Percentiles rank a stretch among this genome's conserved stretches.
phyloP scores from a whole-genome alignment of 179 eudicot species.

The Sideroxylon spinosum region DNA sequence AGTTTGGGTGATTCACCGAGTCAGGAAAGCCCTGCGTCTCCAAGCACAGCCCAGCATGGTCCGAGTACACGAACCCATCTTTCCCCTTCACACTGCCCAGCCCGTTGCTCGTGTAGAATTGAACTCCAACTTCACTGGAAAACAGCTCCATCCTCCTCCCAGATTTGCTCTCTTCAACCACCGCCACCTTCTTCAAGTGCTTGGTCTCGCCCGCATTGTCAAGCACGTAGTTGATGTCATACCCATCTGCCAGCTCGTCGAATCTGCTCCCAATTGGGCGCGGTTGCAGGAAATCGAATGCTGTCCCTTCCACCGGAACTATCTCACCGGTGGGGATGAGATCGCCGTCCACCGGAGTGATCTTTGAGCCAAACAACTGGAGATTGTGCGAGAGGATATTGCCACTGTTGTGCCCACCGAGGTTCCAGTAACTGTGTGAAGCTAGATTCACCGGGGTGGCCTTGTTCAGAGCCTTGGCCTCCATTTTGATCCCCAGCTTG shows the following conservation, averaged over 20 bases:
- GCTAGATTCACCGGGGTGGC: constrained; percentile 81
- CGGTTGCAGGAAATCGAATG: constrained; percentile 59
- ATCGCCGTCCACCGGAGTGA: constrained; percentile 55
- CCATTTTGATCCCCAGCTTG: constrained; percentile 45
- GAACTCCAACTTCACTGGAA: constrained; percentile 59
- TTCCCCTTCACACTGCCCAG: constrained; percentile 31
- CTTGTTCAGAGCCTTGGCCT: constrained; percentile 58
- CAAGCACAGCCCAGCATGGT: constrained; percentile 42
- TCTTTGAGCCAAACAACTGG: constrained; percentile 49
- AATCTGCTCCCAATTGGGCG: constrained; percentile 50
- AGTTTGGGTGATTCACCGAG: constrained; percentile 67
- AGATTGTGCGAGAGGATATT: constrained; percentile 47
- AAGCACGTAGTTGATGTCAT: constrained; percentile 70
- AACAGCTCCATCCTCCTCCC: constrained; percentile 66
- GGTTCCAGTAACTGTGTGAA: constrained; percentile 83
- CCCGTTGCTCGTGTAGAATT: constrained; percentile 59
- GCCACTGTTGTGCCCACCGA: constrained; percentile 69
- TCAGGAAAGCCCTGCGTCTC: constrained; percentile 90
- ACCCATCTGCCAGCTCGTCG: constrained; percentile 43
- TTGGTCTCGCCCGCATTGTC: constrained; percentile 17
- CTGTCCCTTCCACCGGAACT: constrained; percentile 42
- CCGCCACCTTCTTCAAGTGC: constrained; percentile 32
- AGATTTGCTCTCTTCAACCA: constrained; percentile 35
- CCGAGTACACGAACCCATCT: constrained; percentile 27
- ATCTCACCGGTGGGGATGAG: constrained; percentile 76